phyloP scores from a whole-genome alignment of 345 rosid species.

The Brassica carinata region DNA sequence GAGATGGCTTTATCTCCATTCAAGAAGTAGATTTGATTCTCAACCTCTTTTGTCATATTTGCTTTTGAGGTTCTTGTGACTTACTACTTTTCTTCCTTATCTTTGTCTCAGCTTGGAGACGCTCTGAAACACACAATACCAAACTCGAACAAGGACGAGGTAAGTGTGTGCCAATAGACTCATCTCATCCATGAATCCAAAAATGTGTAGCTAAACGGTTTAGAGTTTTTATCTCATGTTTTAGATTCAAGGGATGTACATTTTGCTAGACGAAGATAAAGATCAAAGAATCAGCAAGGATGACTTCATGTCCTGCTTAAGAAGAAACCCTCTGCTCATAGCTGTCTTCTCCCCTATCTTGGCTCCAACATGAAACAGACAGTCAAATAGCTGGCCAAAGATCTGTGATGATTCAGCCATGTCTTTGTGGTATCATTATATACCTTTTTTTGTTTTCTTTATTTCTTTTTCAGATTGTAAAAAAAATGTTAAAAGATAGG shows the following conservation, averaged over 20 bases:
- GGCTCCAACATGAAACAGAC: constrained; percentile 34
- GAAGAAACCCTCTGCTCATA: constrained; percentile 72
- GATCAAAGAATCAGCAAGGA: constrained; percentile 59
- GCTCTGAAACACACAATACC: constrained; percentile 54
- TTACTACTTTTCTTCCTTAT: constrained; percentile 19
- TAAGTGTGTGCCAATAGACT: constrained; percentile 35
- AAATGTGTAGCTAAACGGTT: neutral
- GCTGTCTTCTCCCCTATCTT: constrained; percentile 53
- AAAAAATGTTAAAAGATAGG: constrained; percentile 19
- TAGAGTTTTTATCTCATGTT: constrained; percentile 19
- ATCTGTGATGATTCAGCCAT: constrained; percentile 2
- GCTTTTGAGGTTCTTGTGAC: constrained; percentile 12
- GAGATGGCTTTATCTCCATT: constrained; percentile 53
- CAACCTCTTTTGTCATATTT: constrained; percentile 6
- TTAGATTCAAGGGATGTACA: constrained; percentile 62
- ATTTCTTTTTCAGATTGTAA: constrained; percentile 9
- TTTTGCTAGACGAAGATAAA: constrained; percentile 53
- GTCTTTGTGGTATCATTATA: constrained; percentile 15
- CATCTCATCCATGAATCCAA: neutral
- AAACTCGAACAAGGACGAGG: constrained; percentile 61
- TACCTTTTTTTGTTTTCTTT: constrained; percentile 19
- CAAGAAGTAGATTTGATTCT: constrained; percentile 54
- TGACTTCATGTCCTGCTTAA: constrained; percentile 60
- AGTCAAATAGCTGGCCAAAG: constrained; percentile 28
- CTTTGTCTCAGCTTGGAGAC: constrained; percentile 60